Percentiles rank a stretch among this genome's conserved stretches.
phyloP scores from a whole-genome alignment of 176 grass and related monocot genomes.

The Phoenix dactylifera region DNA sequence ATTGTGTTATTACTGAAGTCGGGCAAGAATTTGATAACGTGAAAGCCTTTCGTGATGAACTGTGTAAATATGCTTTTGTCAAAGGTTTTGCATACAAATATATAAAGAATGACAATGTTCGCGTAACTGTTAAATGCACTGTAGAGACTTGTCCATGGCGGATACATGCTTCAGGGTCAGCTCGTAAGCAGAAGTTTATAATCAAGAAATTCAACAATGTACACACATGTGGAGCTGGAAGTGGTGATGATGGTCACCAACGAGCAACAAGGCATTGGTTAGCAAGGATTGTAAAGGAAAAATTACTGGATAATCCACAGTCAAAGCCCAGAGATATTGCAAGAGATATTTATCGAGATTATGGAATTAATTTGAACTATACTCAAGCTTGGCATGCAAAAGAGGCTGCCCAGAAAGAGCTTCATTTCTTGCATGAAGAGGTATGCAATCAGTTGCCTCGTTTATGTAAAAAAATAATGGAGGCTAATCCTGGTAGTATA shows the following conservation, averaged over 20 bases:
- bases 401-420: slow-evolving; percentile 82
- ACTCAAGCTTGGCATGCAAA: slow-evolving; percentile 88
- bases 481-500: slow-evolving; percentile 87
- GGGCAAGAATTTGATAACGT: slow-evolving; percentile 98
- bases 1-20: slow-evolving; percentile 72
- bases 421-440: slow-evolving; percentile 76
- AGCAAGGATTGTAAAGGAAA: slow-evolving; percentile 91
- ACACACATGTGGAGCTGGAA: slow-evolving; percentile 78
- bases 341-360: slow-evolving; percentile 78
- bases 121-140: slow-evolving; percentile 76
- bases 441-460: slow-evolving; percentile 78
- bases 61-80: slow-evolving; percentile 86
- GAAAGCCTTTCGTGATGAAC: slow-evolving; percentile 86
- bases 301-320: slow-evolving; percentile 60
- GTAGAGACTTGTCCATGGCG: slow-evolving; percentile 71
- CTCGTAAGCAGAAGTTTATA: slow-evolving; percentile 83
- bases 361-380: slow-evolving; percentile 73
- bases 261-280: slow-evolving; percentile 90
- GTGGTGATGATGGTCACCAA: slow-evolving; percentile 56
- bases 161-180: slow-evolving; percentile 88
- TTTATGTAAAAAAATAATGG: slow-evolving; percentile 73
- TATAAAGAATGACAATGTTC: slow-evolving; percentile 86
- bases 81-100: slow-evolving; percentile 87
- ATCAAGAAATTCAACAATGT: slow-evolving; percentile 92
- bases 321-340: slow-evolving; percentile 83